Percentiles rank a stretch among this genome's conserved stretches.
These are phyloP conservation scores for Geosmithia flava DNA, from an alignment of 2,329 filamentous ascomycete species.

Conservation along the genomic window DNA sequence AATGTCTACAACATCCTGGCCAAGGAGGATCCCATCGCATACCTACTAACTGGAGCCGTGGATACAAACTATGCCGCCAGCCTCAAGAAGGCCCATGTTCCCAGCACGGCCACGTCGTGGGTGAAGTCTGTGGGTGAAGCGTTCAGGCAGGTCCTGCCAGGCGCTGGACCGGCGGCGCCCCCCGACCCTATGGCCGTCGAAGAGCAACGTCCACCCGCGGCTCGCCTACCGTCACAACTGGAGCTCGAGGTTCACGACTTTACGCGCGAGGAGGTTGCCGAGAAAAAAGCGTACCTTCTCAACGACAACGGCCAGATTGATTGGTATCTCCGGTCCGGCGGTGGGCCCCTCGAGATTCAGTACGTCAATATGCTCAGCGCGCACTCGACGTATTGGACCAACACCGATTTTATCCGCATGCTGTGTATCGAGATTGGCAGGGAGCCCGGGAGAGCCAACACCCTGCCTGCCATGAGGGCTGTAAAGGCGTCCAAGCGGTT, in stretches of 20 bases:
- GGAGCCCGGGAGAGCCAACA: conserved; percentile 49
- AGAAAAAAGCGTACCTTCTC: conserved; percentile 73
- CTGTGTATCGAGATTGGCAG: conserved; percentile 80
- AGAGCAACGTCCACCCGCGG: conserved; percentile 22
- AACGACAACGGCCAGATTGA: conserved; percentile 98
- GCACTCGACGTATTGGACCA: conserved; percentile 88
- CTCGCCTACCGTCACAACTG: conserved; percentile 50
- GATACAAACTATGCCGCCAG: conserved; percentile 68
- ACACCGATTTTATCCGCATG: conserved; percentile 79
- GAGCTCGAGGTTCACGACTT: conserved; percentile 96
- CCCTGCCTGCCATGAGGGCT: conserved; percentile 45
- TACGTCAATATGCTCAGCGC: conserved; percentile 96
- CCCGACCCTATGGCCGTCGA: conserved; percentile 14
- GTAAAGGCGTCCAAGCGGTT: conserved; percentile 35
- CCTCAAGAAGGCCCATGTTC: conserved; percentile 68
- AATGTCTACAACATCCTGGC: conserved; percentile 91
- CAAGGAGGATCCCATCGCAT: conserved; percentile 66
- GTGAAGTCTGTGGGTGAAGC: conserved; percentile 52
- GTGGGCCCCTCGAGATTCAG: conserved; percentile 83
- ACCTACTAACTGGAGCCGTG: conserved; percentile 81
- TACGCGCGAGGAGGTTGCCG: conserved; percentile 79
- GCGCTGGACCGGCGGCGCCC: conserved; percentile 19
- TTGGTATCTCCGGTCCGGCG: conserved; percentile 72
- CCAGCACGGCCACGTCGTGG: conserved; percentile 55
- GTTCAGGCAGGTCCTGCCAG: conserved; percentile 50